Conservation (phyloP, 305 asterid species). For the Ajuga reptans region DNA sequence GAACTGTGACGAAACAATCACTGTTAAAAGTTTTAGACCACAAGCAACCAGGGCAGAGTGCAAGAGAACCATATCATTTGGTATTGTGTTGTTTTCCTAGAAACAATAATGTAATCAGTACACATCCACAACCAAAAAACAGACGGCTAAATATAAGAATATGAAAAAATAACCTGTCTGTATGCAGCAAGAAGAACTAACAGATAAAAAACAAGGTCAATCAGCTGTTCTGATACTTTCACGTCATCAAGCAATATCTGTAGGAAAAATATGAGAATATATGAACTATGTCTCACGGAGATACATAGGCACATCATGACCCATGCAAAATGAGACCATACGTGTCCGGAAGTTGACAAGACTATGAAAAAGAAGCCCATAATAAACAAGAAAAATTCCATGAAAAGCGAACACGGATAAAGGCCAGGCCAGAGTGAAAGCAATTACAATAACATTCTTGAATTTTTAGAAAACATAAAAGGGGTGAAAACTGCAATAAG, state of each 20-base stretch:
- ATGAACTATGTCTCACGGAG: conserved; percentile 3
- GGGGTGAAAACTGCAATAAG: not conserved
- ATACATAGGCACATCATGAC: conserved; percentile 18
- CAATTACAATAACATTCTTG: not conserved
- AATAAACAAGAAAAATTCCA: conserved; percentile 11
- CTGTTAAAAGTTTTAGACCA: conserved; percentile 64
- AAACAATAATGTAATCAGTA: conserved; percentile 21
- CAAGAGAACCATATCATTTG: conserved; percentile 68
- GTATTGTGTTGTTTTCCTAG: conserved; percentile 48
- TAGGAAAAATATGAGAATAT: conserved; percentile 23
- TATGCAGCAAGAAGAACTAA: conserved; percentile 61
- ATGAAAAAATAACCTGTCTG: conserved; percentile 53
- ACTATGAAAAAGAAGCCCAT: not conserved
- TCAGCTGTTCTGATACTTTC: conserved; percentile 78
- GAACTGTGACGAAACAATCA: conserved; percentile 71
- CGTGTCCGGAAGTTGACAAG: conserved; percentile 3
- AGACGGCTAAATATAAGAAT: conserved; percentile 12
- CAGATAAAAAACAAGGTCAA: conserved; percentile 73
- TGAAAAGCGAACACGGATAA: not conserved
- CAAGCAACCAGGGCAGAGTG: conserved; percentile 93
- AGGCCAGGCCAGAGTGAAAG: not conserved
- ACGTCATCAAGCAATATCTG: conserved; percentile 86
- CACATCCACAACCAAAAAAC: conserved; percentile 7
- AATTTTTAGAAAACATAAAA: not conserved
- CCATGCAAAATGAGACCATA: not conserved